Evolutionary conservation across 768 basidiomycete genomes (phyloP).

Genomic region (Termitomyces heimii): DNA sequence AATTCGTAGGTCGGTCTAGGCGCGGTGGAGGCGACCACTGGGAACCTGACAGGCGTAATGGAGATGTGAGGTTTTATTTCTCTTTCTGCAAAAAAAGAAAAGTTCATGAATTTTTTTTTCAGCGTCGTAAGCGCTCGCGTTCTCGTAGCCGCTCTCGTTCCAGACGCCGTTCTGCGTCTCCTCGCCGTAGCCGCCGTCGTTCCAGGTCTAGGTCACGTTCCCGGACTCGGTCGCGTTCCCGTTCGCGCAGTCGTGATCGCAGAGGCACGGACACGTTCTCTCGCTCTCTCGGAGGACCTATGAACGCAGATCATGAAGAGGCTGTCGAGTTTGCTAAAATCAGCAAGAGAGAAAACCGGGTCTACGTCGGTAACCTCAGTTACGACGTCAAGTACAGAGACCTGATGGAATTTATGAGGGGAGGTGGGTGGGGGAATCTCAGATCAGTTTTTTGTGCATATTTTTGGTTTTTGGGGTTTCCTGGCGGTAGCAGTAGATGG

Average conservation of each 20-base stretch:
- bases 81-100: not conserved
- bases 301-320: constrained; percentile 90
- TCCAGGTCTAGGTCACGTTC: constrained; percentile 53
- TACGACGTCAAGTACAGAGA: constrained; percentile 99
- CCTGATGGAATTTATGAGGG: constrained; percentile 99
- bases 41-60: constrained; percentile 73
- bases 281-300: constrained; percentile 80
- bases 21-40: constrained; percentile 67
- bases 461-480: constrained; percentile 23
- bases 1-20: constrained; percentile 28
- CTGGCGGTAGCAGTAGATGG: constrained; percentile 25
- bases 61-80: constrained; percentile 44
- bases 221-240: constrained; percentile 42
- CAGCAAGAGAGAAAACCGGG: constrained; percentile 96
- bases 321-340: constrained; percentile 93
- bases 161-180: constrained; percentile 62
- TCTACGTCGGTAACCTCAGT: constrained; percentile 98
- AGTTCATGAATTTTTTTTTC: constrained; percentile 5
- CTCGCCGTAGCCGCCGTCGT: constrained; percentile 56
- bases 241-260: constrained; percentile 49
- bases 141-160: constrained; percentile 65
- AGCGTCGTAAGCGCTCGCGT: constrained; percentile 69
- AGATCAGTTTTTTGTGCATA: constrained; percentile 47
- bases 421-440: constrained; percentile 94
- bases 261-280: constrained; percentile 62